phyloP scores from a whole-genome alignment of 2,329 filamentous ascomycete genomes.

The Cercospora sp. region DNA sequence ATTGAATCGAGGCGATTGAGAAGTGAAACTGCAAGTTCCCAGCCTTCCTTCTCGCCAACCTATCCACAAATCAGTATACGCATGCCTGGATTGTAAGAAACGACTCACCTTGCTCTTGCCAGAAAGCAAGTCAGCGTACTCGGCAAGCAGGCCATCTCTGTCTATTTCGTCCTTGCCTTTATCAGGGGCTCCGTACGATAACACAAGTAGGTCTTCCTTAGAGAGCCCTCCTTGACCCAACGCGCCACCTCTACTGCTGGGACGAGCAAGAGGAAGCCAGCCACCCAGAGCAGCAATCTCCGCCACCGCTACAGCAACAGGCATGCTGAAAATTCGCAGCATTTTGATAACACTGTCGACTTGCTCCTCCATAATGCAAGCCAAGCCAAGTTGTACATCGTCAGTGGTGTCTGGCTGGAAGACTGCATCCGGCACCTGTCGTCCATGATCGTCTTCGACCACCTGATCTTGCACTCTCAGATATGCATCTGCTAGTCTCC shows the following conservation, averaged over 20 bases:
- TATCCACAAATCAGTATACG: slow-evolving; percentile 36
- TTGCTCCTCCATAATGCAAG: slow-evolving; percentile 80
- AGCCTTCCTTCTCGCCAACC: slow-evolving; percentile 59
- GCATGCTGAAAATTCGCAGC: slow-evolving; percentile 76
- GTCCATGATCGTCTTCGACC: slow-evolving; percentile 52
- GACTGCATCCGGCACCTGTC: slow-evolving; percentile 36
- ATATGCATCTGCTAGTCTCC: slow-evolving; percentile 70
- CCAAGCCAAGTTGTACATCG: slow-evolving; percentile 76
- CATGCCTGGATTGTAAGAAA: not conserved
- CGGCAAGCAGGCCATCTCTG: slow-evolving; percentile 74
- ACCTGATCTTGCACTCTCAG: slow-evolving; percentile 57
- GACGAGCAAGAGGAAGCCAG: slow-evolving; percentile 68
- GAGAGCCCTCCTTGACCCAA: slow-evolving; percentile 65
- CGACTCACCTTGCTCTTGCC: slow-evolving; percentile 35
- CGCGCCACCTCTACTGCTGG: slow-evolving; percentile 50
- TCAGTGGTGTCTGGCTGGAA: slow-evolving; percentile 76
- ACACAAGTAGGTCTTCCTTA: slow-evolving; percentile 78
- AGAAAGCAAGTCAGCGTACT: slow-evolving; percentile 69
- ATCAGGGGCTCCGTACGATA: slow-evolving; percentile 66
- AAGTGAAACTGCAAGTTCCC: slow-evolving; percentile 84
- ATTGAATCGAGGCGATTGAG: slow-evolving; percentile 77
- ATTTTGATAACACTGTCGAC: slow-evolving; percentile 73
- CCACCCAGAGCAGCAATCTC: slow-evolving; percentile 81
- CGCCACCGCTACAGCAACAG: slow-evolving; percentile 72
- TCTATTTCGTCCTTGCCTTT: slow-evolving; percentile 67